A percentile compares a stretch with the other conserved stretches of the same genome.
Conservation (phyloP, 768 basidiomycete genomes). For the Tulasnella sp. region DNA sequence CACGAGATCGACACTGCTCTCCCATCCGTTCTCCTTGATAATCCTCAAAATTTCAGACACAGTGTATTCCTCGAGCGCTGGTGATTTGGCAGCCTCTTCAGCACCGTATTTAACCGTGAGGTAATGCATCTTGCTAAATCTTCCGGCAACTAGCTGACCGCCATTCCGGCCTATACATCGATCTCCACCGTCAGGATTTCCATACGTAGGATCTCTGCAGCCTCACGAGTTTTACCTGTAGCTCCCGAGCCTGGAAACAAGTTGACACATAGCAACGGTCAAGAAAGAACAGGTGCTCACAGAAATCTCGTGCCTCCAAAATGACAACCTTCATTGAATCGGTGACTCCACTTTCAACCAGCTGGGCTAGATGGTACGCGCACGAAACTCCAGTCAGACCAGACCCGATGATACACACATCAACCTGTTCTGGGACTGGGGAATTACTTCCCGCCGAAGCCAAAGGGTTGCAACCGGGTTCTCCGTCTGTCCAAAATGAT, state of each 20-base stretch:
- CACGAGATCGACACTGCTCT: constrained; percentile 58
- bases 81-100: constrained; percentile 54
- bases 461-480: constrained; percentile 60
- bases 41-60: constrained; percentile 48
- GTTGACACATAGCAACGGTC: constrained; percentile 34
- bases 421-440: constrained; percentile 54
- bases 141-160: constrained; percentile 60
- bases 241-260: constrained; percentile 60
- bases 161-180: constrained; percentile 64
- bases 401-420: constrained; percentile 74
- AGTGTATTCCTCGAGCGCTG: constrained; percentile 58
- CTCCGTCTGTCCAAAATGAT: constrained; percentile 67
- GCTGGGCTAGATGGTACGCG: constrained; percentile 64
- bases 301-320: constrained; percentile 82
- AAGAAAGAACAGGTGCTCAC: constrained; percentile 47
- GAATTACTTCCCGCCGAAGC: constrained; percentile 64
- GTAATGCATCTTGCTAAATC: constrained; percentile 48
- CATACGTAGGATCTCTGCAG: background rate
- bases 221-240: constrained; percentile 51
- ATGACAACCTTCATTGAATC: constrained; percentile 52
- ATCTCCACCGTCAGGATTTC: background rate
- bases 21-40: constrained; percentile 46
- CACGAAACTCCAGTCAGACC: constrained; percentile 76
- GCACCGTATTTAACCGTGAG: constrained; percentile 45
- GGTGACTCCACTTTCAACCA: constrained; percentile 42